Evolutionary conservation across 1,139 yeast species (phyloP), one percentile per base, ranked within the genome.

Genomic region (Yamadazyma atlantica): DNA sequence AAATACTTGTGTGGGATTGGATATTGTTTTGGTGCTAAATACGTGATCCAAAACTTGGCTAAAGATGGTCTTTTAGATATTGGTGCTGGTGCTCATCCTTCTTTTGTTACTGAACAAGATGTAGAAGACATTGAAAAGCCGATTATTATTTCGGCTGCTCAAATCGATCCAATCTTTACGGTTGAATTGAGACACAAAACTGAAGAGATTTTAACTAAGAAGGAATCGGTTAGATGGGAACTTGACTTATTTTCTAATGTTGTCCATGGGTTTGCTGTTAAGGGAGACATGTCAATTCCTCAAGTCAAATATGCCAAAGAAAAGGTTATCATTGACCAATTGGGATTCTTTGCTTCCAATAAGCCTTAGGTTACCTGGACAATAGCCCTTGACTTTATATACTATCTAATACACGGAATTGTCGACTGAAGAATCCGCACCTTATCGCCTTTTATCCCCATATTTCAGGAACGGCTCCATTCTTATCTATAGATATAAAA

Each of bases 1-100:
- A 63, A 72, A 39, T 79, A 71, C 48, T 44, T 83, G 19, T 81
- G 73, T 36, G 78, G 79, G 14, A 64, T 84, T 38, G 96, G 96
- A 14, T 82, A 86, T 69, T 89, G 96, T 65, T 88, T 72, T 50
- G 96, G 96, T 53, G 96, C 89, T 36, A 83, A 81, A 58, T 80
- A 66, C 47, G 79, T 74, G 21, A 54, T 83, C 34, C 78, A 73
- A 41, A 72, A 82, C 40, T 62, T 83, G 36, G 62, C 75, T 2
- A 58, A 60, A 13, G 65, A 55, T 18, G 82, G 82, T 16, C 49
- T 61, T 18, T 58, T 78, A 21, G 74, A 80, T 43, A 84, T 72
- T 23, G 88, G 76, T 49, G 94, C 90, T 8, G 58, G 76, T 42
- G 92, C 90, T 11, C 96, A 89, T 59, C 96, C 96, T 10, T 82